phyloP scores from a whole-genome alignment of 2,329 filamentous ascomycete genomes.

The Fusarium proliferatum region DNA sequence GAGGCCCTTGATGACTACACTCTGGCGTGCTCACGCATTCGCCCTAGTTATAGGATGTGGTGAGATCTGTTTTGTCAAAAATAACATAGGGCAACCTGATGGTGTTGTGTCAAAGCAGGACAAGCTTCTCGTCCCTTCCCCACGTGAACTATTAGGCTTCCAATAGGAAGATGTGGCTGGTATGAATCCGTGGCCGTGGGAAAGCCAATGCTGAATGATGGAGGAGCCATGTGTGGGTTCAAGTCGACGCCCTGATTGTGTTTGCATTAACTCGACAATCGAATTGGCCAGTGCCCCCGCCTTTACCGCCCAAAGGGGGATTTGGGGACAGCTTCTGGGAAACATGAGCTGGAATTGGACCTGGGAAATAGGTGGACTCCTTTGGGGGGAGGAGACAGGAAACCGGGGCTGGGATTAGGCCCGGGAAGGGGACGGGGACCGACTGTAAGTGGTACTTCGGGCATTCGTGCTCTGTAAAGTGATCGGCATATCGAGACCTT shows the following conservation, averaged over 20 bases:
- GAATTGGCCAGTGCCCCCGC: constrained; percentile 41
- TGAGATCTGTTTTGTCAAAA: constrained; percentile 32
- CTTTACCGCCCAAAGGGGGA: constrained; percentile 43
- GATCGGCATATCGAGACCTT: constrained; percentile 41
- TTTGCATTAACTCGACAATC: constrained; percentile 40
- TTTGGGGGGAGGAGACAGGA: constrained; percentile 23
- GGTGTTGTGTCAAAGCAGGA: constrained; percentile 37
- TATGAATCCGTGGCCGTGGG: constrained; percentile 37
- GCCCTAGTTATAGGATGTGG: constrained; percentile 28
- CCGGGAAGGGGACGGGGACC: constrained; percentile 28
- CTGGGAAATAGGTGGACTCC: constrained; percentile 38
- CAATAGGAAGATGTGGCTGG: constrained; percentile 39
- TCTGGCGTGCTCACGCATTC: constrained; percentile 30
- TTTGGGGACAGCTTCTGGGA: constrained; percentile 27
- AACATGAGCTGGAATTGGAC: constrained; percentile 33
- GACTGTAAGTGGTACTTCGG: constrained; percentile 36
- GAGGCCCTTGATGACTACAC: constrained; percentile 40
- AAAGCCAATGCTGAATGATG: constrained; percentile 42
- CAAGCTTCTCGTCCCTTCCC: constrained; percentile 37
- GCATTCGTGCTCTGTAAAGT: constrained; percentile 35
- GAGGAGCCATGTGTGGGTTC: constrained; percentile 43
- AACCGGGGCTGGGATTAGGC: constrained; percentile 32
- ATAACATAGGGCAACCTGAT: constrained; percentile 33
- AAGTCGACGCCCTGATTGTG: constrained; percentile 45
- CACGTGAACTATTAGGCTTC: constrained; percentile 44